These are phyloP conservation scores for Leccinum subtestaceum DNA, from an alignment of 768 basidiomycete genomes.

Conservation along the genomic window DNA sequence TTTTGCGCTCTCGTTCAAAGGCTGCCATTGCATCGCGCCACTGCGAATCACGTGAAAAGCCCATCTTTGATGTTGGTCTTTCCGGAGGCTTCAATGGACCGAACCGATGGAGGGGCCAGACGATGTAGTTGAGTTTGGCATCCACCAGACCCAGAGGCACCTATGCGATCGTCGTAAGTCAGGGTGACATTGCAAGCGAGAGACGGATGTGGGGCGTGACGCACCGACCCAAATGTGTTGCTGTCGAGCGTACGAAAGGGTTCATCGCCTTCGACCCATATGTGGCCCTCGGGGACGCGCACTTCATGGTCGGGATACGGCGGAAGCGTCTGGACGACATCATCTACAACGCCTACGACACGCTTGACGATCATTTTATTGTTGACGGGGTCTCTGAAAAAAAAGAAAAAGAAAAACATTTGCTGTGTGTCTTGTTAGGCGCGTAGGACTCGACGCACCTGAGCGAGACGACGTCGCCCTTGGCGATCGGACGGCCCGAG, in stretches of 20 bases:
- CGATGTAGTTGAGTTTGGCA: slow-evolving; percentile 45
- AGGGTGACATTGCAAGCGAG: background rate
- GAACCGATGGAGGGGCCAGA: slow-evolving; percentile 52
- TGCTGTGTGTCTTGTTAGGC: background rate
- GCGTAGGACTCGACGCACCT: slow-evolving; percentile 36
- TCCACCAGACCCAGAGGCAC: slow-evolving; percentile 50
- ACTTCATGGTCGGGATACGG: slow-evolving; percentile 59
- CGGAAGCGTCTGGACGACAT: slow-evolving; percentile 63
- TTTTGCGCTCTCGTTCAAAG: slow-evolving; percentile 28
- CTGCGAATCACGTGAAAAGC: slow-evolving; percentile 19
- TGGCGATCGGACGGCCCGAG: slow-evolving; percentile 35
- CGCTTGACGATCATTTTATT: slow-evolving; percentile 60
- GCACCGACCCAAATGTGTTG: slow-evolving; percentile 68
- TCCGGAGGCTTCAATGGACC: slow-evolving; percentile 34
- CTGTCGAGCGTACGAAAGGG: slow-evolving; percentile 58
- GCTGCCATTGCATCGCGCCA: slow-evolving; percentile 32
- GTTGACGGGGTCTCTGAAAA: slow-evolving; percentile 58
- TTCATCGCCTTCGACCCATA: slow-evolving; percentile 65
- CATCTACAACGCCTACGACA: slow-evolving; percentile 61
- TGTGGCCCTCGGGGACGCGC: slow-evolving; percentile 56
- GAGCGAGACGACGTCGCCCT: slow-evolving; percentile 67
- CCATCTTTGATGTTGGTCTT: slow-evolving; percentile 14
- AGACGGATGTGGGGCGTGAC: slow-evolving; percentile 14
- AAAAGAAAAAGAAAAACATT: background rate
- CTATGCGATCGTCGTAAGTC: background rate